Conservation (phyloP, 306 rosid genomes). For the Benincasa hispida region DNA sequence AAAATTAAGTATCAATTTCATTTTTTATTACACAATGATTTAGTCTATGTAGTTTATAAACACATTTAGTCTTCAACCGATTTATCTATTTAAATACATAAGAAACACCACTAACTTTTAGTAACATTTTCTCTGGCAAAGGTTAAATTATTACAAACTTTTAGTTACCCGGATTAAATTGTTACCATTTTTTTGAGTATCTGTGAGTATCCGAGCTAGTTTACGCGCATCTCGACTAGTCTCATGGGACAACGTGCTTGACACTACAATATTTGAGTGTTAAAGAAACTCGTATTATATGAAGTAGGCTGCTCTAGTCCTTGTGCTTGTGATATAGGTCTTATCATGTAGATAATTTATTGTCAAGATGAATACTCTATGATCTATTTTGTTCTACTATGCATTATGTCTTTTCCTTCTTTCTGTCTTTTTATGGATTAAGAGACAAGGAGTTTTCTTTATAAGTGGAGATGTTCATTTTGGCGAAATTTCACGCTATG, state of each 20-base stretch:
- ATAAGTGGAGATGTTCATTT: slow-evolving; percentile 90
- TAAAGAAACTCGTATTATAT: not conserved
- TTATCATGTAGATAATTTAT: no score
- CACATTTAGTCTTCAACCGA: not conserved
- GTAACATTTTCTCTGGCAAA: not conserved
- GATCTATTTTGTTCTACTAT: not conserved
- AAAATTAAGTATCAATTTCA: no score
- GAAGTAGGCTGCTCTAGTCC: not conserved
- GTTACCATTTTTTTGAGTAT: not conserved
- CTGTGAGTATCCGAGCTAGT: no score
- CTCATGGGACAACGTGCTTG: no score
- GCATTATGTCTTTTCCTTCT: not conserved
- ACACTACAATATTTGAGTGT: no score
- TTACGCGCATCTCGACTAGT: no score
- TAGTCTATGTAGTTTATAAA: not conserved
- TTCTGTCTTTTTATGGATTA: slow-evolving; percentile 11
- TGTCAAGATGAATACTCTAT: no score
- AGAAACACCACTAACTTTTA: not conserved
- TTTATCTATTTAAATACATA: not conserved
- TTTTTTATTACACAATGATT: not conserved
- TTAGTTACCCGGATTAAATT: not conserved
- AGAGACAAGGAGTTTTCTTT: slow-evolving; percentile 64
- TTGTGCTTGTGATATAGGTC: no score
- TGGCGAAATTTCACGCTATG: slow-evolving; percentile 69
- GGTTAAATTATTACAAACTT: not conserved